Percentiles rank a stretch among this genome's conserved stretches.
Evolutionary conservation across 1,284 basidiomycete species (phyloP).

Genomic region (Ustilago shanxiensis): DNA sequence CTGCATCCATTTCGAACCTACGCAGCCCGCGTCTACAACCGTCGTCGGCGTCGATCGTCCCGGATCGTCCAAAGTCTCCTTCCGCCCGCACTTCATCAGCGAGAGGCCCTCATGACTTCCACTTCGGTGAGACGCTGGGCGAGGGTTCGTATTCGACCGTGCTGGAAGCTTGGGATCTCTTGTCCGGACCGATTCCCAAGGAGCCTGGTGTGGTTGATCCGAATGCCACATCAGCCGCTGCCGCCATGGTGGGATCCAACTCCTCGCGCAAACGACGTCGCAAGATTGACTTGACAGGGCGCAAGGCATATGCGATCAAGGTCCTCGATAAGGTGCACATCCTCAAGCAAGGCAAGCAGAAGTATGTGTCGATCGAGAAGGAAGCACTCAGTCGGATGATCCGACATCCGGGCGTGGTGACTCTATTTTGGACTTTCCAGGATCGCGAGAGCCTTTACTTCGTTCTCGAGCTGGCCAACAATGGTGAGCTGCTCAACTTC

Average conservation of each 20-base stretch:
- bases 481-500: constrained; percentile 66
- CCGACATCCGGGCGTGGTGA: constrained; percentile 65
- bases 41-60: constrained; percentile 12
- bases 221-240: constrained; percentile 43
- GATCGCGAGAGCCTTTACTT: constrained; percentile 68
- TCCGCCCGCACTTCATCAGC: constrained; percentile 27
- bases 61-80: constrained; percentile 27
- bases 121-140: constrained; percentile 68
- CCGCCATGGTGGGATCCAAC: constrained; percentile 52
- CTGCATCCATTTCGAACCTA: constrained; percentile 34
- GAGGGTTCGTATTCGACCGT: constrained; percentile 70
- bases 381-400: constrained; percentile 67
- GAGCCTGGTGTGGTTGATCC: constrained; percentile 35
- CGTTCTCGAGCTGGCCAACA: constrained; percentile 66
- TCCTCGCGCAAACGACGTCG: constrained; percentile 27
- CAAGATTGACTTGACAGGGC: constrained; percentile 35
- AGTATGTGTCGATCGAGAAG: constrained; percentile 68
- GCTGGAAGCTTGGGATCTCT: constrained; percentile 67
- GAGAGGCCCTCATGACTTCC: constrained; percentile 62
- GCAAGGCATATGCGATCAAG: constrained; percentile 66
- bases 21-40: constrained; percentile 38
- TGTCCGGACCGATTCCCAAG: constrained; percentile 42
- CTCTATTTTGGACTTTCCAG: constrained; percentile 68
- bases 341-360: constrained; percentile 69
- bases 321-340: constrained; percentile 70